Conservation (phyloP, 352 stramenopile species). For the Elongisporangium undulatum region DNA sequence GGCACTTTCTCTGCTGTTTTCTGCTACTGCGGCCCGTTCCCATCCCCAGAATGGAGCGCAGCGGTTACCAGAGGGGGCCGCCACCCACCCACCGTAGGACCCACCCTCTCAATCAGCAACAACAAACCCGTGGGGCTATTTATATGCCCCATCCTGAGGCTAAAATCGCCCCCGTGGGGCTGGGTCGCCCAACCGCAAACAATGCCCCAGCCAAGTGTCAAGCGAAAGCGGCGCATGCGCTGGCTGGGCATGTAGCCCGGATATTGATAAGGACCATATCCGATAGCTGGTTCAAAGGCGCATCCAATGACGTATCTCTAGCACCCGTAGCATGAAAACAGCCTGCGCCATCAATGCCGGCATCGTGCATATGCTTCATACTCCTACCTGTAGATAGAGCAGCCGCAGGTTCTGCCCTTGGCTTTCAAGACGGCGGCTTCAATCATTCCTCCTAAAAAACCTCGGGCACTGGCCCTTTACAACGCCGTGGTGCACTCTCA, state of each 20-base stretch:
- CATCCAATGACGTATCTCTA: not conserved
- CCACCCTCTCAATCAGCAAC: not conserved
- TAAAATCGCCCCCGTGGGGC: not conserved
- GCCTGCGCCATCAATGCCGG: not conserved
- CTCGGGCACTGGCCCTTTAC: constrained; percentile 27
- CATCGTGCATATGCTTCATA: not conserved
- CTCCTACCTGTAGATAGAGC: not conserved
- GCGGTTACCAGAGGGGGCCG: not conserved
- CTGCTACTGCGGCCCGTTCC: constrained; percentile 11
- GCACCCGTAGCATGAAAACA: not conserved
- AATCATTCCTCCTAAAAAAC: constrained; percentile 35
- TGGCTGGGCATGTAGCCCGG: not conserved
- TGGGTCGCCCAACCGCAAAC: not conserved
- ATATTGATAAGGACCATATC: not conserved
- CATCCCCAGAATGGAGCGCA: constrained; percentile 9
- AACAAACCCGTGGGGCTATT: not conserved
- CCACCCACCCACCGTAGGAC: not conserved
- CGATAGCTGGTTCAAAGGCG: not conserved
- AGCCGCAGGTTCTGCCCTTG: not conserved
- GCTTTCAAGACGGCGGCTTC: not conserved
- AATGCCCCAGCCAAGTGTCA: not conserved
- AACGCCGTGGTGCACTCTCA: constrained; percentile 18
- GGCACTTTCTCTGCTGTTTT: constrained; percentile 24
- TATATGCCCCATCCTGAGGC: not conserved
- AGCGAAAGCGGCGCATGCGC: not conserved